Base-by-base conservation (phyloP, 1,139 yeast genomes). In the Candida glucosophila region DNA sequence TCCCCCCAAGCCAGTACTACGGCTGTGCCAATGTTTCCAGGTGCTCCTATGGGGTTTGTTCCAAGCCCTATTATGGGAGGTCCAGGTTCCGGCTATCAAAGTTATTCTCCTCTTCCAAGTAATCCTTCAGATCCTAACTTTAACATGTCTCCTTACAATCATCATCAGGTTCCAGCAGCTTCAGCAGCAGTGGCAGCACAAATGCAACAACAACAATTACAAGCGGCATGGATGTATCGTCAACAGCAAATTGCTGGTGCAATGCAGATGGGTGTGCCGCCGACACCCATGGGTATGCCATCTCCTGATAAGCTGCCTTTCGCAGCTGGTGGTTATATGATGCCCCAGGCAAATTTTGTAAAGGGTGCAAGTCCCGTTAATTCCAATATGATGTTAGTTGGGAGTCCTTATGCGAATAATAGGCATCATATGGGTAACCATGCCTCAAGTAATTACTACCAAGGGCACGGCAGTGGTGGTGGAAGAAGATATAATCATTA, bases 201-300 rank as follows among this genome's bases (percentile, higher is more conserved):
- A 27, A 53, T 49, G 27, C 61, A 55, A 29, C 62, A 55, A 28
- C 65, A 58, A 31, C 65, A 57, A 31, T 43, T 47, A 34, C 58
- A 50, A 22, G 58, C 55, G 15, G 61, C 64, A 6, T 55, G 58
- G 59, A 44, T 57, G 47, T 55, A 55, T 32, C 62, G 58, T 28
- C 64, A 51, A 27, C 55, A 52, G 30, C 54, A 46, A 26, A 44
- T 49, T 25, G 42, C 45, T 8, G 55, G 51, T 10, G 41, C 49
- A 20, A 55, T 60, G 2, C 56, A 56, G 12, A n/a, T n/a, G n/a
- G 58, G 57, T 5, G 64, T 55, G 29, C 58, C 58, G 6, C 61
- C 54, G 6, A 38, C 56, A 30, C 51, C 51, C 6, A 51, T 56
- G 52, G 55, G 50, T 31, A 22, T 19, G 12, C 55, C 59, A 4